Percentiles rank a stretch among this genome's conserved stretches.
These are phyloP conservation scores for Septoria petroselini DNA, from an alignment of 2,329 filamentous ascomycete species.

Conservation along the genomic window DNA sequence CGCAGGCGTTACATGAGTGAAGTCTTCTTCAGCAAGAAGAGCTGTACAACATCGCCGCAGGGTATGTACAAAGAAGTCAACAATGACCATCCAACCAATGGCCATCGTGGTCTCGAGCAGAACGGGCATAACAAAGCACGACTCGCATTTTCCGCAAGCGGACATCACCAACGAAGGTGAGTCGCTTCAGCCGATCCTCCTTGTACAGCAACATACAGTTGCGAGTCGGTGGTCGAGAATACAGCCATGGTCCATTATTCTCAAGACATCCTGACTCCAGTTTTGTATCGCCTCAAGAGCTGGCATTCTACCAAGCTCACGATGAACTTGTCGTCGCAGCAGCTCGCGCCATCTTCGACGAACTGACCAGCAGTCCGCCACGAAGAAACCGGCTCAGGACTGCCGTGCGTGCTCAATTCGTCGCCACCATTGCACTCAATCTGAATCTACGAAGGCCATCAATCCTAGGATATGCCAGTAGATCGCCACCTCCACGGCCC, in stretches of 20 bases:
- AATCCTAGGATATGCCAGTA: not conserved
- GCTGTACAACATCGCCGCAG: slow-evolving; percentile 9
- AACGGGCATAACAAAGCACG: slow-evolving; percentile 1
- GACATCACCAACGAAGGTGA: slow-evolving; percentile 5
- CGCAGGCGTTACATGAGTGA: slow-evolving; percentile 2
- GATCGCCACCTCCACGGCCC: not conserved
- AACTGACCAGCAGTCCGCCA: not conserved
- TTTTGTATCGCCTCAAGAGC: not conserved
- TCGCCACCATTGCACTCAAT: not conserved
- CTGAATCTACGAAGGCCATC: not conserved
- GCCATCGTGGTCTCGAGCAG: not conserved
- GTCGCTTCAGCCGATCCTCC: not conserved
- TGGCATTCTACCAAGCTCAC: not conserved
- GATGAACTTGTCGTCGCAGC: not conserved
- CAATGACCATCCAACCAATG: not conserved
- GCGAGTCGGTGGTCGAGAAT: too few species aligned
- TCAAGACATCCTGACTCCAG: not conserved
- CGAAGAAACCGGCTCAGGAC: not conserved
- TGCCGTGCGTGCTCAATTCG: slow-evolving; percentile 6
- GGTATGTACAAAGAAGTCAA: slow-evolving; percentile 6
- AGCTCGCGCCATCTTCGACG: not conserved
- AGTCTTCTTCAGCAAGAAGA: not conserved
- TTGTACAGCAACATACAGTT: not conserved
- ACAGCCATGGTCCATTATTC: too few species aligned
- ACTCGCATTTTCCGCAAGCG: slow-evolving; percentile 1